Conservation (phyloP, 768 basidiomycete genomes). For the Pholiota microspora region DNA sequence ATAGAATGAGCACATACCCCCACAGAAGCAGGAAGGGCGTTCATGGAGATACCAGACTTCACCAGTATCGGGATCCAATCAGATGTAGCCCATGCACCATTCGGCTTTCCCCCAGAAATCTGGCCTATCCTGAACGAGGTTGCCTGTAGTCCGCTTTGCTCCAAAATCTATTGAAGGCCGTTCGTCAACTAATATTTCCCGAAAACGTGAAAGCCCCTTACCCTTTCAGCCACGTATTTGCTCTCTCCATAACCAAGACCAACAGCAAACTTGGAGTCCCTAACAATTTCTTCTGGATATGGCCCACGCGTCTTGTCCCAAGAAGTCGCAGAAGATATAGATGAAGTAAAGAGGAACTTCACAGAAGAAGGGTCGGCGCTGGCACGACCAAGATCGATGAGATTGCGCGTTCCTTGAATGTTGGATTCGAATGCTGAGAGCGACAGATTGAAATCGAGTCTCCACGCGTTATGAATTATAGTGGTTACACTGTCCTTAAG, state of each 20-base stretch:
- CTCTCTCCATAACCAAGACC: conserved; percentile 31
- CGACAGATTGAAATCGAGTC: conserved; percentile 36
- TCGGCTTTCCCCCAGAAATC: conserved; percentile 28
- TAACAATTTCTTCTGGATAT: conserved; percentile 32
- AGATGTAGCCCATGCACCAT: conserved; percentile 34
- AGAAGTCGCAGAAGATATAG: conserved; percentile 24
- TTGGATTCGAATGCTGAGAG: conserved; percentile 42
- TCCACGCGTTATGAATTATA: conserved; percentile 29
- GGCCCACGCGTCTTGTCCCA: conserved; percentile 23
- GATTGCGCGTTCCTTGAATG: conserved; percentile 35
- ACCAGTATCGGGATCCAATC: conserved; percentile 39
- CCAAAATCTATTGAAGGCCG: conserved; percentile 22
- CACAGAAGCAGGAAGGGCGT: conserved; percentile 23
- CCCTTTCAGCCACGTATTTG: conserved; percentile 33
- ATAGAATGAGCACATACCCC: conserved; percentile 21
- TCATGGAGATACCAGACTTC: conserved; percentile 30
- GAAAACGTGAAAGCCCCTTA: conserved; percentile 12
- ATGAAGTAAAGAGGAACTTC: conserved; percentile 37
- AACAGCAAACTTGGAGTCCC: conserved; percentile 20
- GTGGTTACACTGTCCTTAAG: conserved; percentile 14
- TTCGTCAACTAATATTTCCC: neutral
- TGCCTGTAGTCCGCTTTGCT: conserved; percentile 25
- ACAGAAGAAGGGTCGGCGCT: conserved; percentile 23
- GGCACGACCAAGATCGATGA: conserved; percentile 35
- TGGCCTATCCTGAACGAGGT: conserved; percentile 34